Percentiles rank a stretch among this genome's conserved stretches.
These are phyloP conservation scores for Eucalyptus lansdowneana DNA, from an alignment of 345 rosid species.

Conservation along the genomic window DNA sequence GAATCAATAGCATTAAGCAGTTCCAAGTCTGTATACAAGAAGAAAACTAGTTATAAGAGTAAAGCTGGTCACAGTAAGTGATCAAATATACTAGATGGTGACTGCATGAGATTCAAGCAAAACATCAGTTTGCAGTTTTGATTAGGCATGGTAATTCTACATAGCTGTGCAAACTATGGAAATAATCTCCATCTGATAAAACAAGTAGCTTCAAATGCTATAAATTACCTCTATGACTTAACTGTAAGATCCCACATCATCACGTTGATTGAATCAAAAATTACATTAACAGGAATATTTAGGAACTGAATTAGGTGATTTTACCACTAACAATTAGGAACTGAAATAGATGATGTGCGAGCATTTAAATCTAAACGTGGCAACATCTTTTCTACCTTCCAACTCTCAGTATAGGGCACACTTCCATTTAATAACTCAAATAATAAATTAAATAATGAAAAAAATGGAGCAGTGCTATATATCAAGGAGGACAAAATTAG, in stretches of 20 bases:
- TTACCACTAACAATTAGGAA: neutral
- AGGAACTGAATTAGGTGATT: neutral
- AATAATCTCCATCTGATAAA: neutral
- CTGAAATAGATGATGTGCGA: neutral
- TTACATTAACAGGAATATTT: neutral
- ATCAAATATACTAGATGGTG: neutral
- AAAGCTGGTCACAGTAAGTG: neutral
- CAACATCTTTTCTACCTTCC: neutral
- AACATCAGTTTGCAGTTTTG: neutral
- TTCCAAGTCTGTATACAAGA: conserved; percentile 32
- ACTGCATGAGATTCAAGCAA: neutral
- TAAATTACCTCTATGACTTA: neutral
- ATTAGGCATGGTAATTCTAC: neutral
- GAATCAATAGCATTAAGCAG: conserved; percentile 62
- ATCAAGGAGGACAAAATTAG: neutral
- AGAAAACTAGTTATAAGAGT: neutral
- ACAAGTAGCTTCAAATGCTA: neutral
- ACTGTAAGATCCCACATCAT: neutral
- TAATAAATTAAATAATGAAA: neutral
- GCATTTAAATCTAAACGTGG: neutral
- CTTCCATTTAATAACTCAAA: neutral
- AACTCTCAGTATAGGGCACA: neutral
- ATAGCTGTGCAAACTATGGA: neutral
- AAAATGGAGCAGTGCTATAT: neutral
- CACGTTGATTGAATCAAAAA: neutral